Evolutionary conservation across 202 grass and related monocot species (phyloP), one percentile per base, ranked within the genome.

Genomic region (Elaeis oleifera): DNA sequence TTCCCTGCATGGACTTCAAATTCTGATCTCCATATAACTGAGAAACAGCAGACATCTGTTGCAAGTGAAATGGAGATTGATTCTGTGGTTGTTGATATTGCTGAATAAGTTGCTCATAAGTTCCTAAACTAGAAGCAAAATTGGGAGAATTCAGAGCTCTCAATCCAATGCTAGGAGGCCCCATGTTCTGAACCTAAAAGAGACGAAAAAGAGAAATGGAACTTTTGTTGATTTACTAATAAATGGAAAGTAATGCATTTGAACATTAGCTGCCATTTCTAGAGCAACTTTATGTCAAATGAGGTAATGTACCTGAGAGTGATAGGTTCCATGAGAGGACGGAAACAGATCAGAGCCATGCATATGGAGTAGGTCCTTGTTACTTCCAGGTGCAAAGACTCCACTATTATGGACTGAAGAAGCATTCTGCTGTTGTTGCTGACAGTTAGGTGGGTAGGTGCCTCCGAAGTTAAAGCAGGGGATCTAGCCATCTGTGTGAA

Each of bases 101-200:
- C 77, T 86, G 88, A 26, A 99, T 64, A 69, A 92, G 80, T 81
- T 92, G 94, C 60, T 99, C 94, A 60, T 99, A 99, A 53, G 68
- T 73, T 64, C 82, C 84, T 50, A 99, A 72, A 72, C 75, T 78
- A 81, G 84, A 85, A 63, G 68, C 79, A 56, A 84, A 71, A 76
- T 64, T 77, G 18, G 24, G 60, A 63, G 76, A 76, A 70, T 83
- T 89, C 27, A 83, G 69, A 3, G 84, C 77, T 78, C 88, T 89
- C 68, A 92, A 65, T 57, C 82, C 80, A 31, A 95, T 74, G 69
- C 71, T 87, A 64, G 84, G 86, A 56, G 79, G 28, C 50, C 76
- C 78, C 14, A 51, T 73, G 65, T 77, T 89, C 57, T 92, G 94
- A 51, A 92, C 78, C 84, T 92, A 56, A 50, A 49, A 58, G 84